A percentile compares a stretch with the other conserved stretches of the same genome.
Conservation (phyloP, 768 basidiomycete species). For the Trametes cinnabarina region DNA sequence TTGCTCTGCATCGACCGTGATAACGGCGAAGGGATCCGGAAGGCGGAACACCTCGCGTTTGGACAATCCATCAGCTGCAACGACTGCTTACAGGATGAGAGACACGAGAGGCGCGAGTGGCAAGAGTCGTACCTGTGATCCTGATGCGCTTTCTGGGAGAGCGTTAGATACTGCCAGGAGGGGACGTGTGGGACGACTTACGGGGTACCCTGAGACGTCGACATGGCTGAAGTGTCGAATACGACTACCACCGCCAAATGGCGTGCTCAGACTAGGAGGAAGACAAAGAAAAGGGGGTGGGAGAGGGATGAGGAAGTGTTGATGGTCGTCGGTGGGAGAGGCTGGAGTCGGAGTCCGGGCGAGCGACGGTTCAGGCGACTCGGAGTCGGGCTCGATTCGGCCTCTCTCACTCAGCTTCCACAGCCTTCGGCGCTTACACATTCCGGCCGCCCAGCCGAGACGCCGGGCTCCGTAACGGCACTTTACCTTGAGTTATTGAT, state of each 20-base stretch:
- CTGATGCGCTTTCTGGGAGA: constrained; percentile 65
- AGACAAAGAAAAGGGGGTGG: not conserved
- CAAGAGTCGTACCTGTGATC: constrained; percentile 57
- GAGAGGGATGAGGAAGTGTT: not conserved
- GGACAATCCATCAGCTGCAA: constrained; percentile 90
- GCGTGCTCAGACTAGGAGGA: not conserved
- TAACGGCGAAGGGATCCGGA: constrained; percentile 97
- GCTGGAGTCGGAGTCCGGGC: not conserved
- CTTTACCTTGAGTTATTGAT: no score
- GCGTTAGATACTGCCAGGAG: constrained; percentile 21
- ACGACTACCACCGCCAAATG: not conserved
- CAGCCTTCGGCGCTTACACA: constrained; percentile 13
- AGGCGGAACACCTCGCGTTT: constrained; percentile 96
- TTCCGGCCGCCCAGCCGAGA: no score
- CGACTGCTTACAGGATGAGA: constrained; percentile 53
- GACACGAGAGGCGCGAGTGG: not conserved
- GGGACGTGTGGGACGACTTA: constrained; percentile 16
- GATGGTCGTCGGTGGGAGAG: constrained; percentile 12
- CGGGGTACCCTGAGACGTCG: constrained; percentile 28
- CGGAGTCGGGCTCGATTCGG: not conserved
- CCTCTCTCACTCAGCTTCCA: not conserved
- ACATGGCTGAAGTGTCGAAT: constrained; percentile 24
- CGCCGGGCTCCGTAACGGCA: no score
- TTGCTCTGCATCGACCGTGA: constrained; percentile 97
- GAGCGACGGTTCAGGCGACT: no score